These are phyloP conservation scores for Kluyveromyces dobzhanskii DNA, from an alignment of 805 yeast species.

Conservation along the genomic window DNA sequence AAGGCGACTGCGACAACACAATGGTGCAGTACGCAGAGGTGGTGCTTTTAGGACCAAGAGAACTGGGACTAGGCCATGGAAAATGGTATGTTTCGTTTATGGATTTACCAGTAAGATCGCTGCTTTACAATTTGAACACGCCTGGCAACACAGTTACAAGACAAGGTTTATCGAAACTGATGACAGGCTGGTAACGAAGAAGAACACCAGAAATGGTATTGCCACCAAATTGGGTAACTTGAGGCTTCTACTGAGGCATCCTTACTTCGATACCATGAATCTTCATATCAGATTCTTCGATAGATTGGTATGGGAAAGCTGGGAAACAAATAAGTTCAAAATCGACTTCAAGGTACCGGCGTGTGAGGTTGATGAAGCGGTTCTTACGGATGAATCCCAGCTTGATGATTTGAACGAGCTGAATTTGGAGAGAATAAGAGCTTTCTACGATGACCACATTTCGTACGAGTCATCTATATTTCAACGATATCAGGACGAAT, in stretches of 20 bases:
- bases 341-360: slow-evolving; percentile 1
- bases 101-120: slow-evolving; percentile 64
- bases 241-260: slow-evolving; percentile 35
- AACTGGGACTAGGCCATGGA: slow-evolving; percentile 64
- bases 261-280: slow-evolving; percentile 38
- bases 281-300: slow-evolving; percentile 41
- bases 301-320: slow-evolving; percentile 15
- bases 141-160: slow-evolving; percentile 66
- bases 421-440: slow-evolving; percentile 22
- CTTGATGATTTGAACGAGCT: neutral
- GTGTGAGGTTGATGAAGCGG: slow-evolving; percentile 5
- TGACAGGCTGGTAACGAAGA: slow-evolving; percentile 32
- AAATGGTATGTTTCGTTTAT: slow-evolving; percentile 49
- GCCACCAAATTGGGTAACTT: slow-evolving; percentile 42
- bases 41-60: slow-evolving; percentile 66
- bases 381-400: slow-evolving; percentile 3
- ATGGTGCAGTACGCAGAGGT: slow-evolving; percentile 52
- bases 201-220: slow-evolving; percentile 34
- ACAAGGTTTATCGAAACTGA: slow-evolving; percentile 48
- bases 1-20: slow-evolving; percentile 66
- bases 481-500: slow-evolving; percentile 12
- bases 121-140: slow-evolving; percentile 78
- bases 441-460: slow-evolving; percentile 17
- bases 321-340: slow-evolving; percentile 21
- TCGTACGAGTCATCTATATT: slow-evolving; percentile 10